Conservation (phyloP, 176 grass and related monocot genomes). For the Alopecurus myosuroides region DNA sequence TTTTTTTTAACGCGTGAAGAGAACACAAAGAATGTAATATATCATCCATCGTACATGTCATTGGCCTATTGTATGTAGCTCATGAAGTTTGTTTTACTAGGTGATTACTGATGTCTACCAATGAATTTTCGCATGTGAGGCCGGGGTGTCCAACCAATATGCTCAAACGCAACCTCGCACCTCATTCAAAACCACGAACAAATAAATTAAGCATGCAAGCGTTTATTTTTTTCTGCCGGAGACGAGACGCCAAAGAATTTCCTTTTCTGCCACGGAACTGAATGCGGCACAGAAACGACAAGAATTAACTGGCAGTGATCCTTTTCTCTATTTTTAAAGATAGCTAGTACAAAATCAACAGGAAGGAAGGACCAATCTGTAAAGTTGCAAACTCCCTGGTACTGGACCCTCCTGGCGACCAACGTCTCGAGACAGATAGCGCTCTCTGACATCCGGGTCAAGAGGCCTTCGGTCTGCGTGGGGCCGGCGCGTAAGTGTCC, state of each 20-base stretch:
- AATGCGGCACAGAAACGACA: neutral
- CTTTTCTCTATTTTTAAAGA: too few relatives aligned
- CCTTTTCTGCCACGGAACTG: neutral
- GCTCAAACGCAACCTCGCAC: too few relatives aligned
- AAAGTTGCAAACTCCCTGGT: neutral
- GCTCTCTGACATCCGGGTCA: neutral
- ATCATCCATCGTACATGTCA: too few relatives aligned
- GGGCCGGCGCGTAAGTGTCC: neutral
- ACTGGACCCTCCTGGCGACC: slow-evolving; percentile 11
- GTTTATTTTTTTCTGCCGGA: neutral
- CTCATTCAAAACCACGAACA: too few relatives aligned
- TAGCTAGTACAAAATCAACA: neutral
- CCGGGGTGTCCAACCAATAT: too few relatives aligned
- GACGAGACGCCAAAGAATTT: neutral
- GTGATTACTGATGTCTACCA: too few relatives aligned
- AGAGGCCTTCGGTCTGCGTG: fast-evolving
- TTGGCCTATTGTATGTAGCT: too few relatives aligned
- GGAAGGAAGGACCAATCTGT: neutral
- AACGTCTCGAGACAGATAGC: neutral
- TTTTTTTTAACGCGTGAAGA: too few relatives aligned
- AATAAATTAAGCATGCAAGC: too few relatives aligned
- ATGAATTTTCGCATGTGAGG: too few relatives aligned
- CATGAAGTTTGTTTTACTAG: too few relatives aligned
- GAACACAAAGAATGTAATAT: too few relatives aligned
- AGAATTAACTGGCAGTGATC: neutral